phyloP scores from a whole-genome alignment of 2,329 filamentous ascomycete genomes.

The Didymella lethalis region DNA sequence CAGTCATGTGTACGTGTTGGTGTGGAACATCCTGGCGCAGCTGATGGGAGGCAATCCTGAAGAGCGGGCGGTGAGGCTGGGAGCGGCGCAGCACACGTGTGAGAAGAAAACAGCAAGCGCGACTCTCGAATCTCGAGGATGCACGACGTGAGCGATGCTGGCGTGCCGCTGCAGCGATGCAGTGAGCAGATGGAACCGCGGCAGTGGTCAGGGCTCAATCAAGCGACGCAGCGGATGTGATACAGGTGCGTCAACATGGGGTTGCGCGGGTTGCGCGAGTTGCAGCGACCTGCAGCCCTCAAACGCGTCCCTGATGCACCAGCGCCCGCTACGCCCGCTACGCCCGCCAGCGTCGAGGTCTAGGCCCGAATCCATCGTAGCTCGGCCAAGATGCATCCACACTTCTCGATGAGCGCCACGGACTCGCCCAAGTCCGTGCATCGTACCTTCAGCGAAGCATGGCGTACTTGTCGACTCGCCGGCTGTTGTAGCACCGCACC shows the following conservation, averaged over 20 bases:
- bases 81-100: constrained; percentile 3
- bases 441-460: constrained; percentile 13
- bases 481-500: constrained; percentile 16
- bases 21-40: constrained; percentile 14
- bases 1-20: constrained; percentile 29
- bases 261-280: neutral
- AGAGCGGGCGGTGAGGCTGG: constrained; percentile 11
- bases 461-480: constrained; percentile 18
- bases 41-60: constrained; percentile 8
- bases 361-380: constrained; percentile 18
- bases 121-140: neutral
- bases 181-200: constrained; percentile 2
- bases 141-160: neutral
- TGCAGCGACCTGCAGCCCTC: constrained; percentile 17
- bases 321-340: neutral
- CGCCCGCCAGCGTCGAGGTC: neutral
- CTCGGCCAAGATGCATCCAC: constrained; percentile 14
- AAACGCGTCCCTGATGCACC: constrained; percentile 17
- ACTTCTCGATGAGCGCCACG: constrained; percentile 17
- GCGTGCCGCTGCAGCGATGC: neutral
- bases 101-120: neutral
- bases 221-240: constrained; percentile 8
- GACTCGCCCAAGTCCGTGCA: constrained; percentile 20
- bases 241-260: constrained; percentile 10
- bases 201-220: neutral